phyloP scores from a whole-genome alignment of 768 basidiomycete genomes.

The Gloeopeniophorella convolvens region DNA sequence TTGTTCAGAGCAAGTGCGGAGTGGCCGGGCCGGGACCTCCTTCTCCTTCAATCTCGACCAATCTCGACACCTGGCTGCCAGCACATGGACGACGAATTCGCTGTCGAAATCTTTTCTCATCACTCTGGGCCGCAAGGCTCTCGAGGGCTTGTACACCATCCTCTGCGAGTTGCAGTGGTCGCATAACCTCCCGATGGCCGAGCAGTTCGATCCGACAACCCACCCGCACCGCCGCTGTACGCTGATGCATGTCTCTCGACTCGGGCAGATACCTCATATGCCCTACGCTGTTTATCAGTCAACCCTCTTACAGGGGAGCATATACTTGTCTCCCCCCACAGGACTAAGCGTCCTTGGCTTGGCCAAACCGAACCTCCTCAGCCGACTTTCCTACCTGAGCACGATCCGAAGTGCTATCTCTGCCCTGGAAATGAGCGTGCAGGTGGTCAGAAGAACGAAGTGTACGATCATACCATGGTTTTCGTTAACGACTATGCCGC shows the following conservation, averaged over 20 bases:
- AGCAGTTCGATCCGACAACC: slow-evolving; percentile 7
- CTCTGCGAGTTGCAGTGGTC: too few species aligned
- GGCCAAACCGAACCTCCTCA: slow-evolving; percentile 74
- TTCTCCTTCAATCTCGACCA: too few species aligned
- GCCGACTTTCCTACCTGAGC: slow-evolving; percentile 42
- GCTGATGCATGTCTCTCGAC: slow-evolving; percentile 1
- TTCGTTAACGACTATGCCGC: slow-evolving; percentile 86
- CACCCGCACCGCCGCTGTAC: slow-evolving; percentile 16
- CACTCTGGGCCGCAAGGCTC: too few species aligned
- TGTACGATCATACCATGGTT: slow-evolving; percentile 57
- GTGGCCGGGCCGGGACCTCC: slow-evolving; percentile 1
- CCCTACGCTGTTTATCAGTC: slow-evolving; percentile 36
- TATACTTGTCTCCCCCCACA: slow-evolving; percentile 82
- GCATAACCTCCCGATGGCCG: too few species aligned
- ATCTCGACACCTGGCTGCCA: too few species aligned
- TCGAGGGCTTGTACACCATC: too few species aligned
- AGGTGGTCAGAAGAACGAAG: slow-evolving; percentile 58
- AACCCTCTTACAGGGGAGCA: slow-evolving; percentile 75
- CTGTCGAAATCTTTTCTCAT: too few species aligned
- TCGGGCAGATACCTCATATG: neutral
- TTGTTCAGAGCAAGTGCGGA: neutral
- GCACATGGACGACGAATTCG: too few species aligned
- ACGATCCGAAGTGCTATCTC: slow-evolving; percentile 76
- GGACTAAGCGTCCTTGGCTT: slow-evolving; percentile 85
- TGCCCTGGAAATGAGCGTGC: slow-evolving; percentile 80